These are phyloP conservation scores for Cyberlindnera subsufficiens DNA, from an alignment of 805 yeast genomes.

Conservation along the genomic window DNA sequence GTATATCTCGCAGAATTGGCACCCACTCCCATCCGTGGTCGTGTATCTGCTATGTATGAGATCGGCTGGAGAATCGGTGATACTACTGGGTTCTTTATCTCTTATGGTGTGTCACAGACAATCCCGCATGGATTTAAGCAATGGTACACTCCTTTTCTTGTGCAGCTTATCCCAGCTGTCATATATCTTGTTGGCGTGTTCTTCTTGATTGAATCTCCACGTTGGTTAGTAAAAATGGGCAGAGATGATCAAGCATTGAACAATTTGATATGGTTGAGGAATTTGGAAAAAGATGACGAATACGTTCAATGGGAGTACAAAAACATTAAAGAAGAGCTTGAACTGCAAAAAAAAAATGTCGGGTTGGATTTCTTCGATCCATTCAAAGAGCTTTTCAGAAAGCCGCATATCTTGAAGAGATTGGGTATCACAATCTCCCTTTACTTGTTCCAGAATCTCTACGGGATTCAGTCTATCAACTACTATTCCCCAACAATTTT, in stretches of 20 bases:
- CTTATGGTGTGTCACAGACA: constrained; percentile 6
- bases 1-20: constrained; percentile 41
- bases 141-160: constrained; percentile 43
- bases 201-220: constrained; percentile 40
- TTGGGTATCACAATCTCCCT: no score
- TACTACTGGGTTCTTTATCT: constrained; percentile 6
- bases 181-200: constrained; percentile 33
- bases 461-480: no score
- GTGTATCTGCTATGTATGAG: constrained; percentile 9
- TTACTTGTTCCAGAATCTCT: no score
- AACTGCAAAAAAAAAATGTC: constrained; percentile 19
- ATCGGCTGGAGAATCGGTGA: constrained; percentile 11
- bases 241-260: constrained; percentile 30
- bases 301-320: constrained; percentile 35
- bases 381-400: constrained; percentile 28
- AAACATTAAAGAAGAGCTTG: constrained; percentile 23
- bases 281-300: constrained; percentile 29
- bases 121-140: constrained; percentile 22
- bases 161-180: constrained; percentile 41
- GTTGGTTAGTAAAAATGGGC: constrained; percentile 35
- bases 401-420: constrained; percentile 28
- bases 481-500: no score
- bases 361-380: constrained; percentile 38
- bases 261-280: constrained; percentile 33
- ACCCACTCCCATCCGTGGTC: no score